phyloP scores from a whole-genome alignment of 352 stramenopile genomes.

The Nothophytophthora sp. region DNA sequence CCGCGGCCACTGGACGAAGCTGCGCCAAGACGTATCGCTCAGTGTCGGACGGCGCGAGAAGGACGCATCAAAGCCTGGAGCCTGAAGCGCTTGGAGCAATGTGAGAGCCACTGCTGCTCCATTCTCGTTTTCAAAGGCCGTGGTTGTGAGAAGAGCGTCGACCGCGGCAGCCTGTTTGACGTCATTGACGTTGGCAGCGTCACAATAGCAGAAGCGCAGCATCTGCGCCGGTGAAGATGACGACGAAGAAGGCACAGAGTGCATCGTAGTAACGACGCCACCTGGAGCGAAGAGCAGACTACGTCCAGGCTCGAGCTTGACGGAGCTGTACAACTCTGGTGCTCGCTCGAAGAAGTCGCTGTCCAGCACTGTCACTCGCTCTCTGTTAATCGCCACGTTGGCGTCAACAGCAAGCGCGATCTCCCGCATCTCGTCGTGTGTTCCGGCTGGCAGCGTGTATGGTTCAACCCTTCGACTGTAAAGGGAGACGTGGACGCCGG shows the following conservation, averaged over 20 bases:
- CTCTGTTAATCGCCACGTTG: slow-evolving; percentile 6
- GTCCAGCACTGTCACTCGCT: slow-evolving; percentile 19
- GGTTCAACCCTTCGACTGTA: slow-evolving; percentile 36
- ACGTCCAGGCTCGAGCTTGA: slow-evolving; percentile 15
- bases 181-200: slow-evolving; percentile 77
- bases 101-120: slow-evolving; percentile 17
- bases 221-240: slow-evolving; percentile 9
- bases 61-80: slow-evolving; percentile 54
- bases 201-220: slow-evolving; percentile 72
- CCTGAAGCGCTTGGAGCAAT: slow-evolving; percentile 49
- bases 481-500: slow-evolving; percentile 17
- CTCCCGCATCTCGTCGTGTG: slow-evolving; percentile 15
- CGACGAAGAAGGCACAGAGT: not conserved
- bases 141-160: slow-evolving; percentile 47
- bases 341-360: slow-evolving; percentile 16
- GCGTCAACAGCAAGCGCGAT: slow-evolving; percentile 24
- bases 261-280: slow-evolving; percentile 25
- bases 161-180: slow-evolving; percentile 55
- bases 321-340: slow-evolving; percentile 11
- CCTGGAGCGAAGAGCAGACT: slow-evolving; percentile 65
- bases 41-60: slow-evolving; percentile 48
- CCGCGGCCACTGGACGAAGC: slow-evolving; percentile 69
- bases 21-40: slow-evolving; percentile 42
- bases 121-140: slow-evolving; percentile 6
- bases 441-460: slow-evolving; percentile 5